Evolutionary conservation across 768 basidiomycete genomes (phyloP), one percentile per base, ranked within the genome.

Genomic region (Pleurotus salmoneostramineus): DNA sequence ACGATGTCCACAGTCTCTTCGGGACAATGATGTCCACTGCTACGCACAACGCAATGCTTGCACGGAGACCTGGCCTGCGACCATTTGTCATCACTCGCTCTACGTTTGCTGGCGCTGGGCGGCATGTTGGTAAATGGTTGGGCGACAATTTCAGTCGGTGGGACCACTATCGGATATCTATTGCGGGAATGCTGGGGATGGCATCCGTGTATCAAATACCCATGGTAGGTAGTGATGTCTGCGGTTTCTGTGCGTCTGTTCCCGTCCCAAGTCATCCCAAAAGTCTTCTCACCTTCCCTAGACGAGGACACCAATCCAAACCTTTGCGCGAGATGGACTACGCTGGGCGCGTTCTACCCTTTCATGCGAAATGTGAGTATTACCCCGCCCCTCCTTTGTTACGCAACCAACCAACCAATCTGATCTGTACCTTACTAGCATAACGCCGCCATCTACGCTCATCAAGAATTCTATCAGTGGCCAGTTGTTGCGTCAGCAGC

Each of bases 191-290:
- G 73, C 71, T 89, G 27, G 81, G 80, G 14, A 84, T 88, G 71
- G 83, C 85, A 5, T 72, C 76, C 1, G 68, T 89, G 14, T 88
- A 80, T 64, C 85, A 87, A 61, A 70, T 89, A 1, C 89, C 89
- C 0, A 87, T 91, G 87, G 82, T 89, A 34, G 89, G 89, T 2
- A 81, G 81, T 49, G 90, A 93, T 69, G 84, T 88, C 57, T 89
- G 85, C 63, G 87, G 85, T 1, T 87, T 79, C 67, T 78, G 83
- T 83, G 61, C 14, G 80, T 66, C 6, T 34, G 15, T 35, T 48
- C 21, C 15, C 17, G 8, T 12, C n/a, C 35, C 6, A 48, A 36
- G 33, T 12, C 32, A 21, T 12, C 11, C 21, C 34, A 31, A 5
- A 21, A 61, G 35, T 21, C 10, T 33, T n/a, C 40, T 60, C 10